Evolutionary conservation across 2,329 filamentous ascomycete genomes (phyloP).

Genomic region (Sarocladium brachiariae): DNA sequence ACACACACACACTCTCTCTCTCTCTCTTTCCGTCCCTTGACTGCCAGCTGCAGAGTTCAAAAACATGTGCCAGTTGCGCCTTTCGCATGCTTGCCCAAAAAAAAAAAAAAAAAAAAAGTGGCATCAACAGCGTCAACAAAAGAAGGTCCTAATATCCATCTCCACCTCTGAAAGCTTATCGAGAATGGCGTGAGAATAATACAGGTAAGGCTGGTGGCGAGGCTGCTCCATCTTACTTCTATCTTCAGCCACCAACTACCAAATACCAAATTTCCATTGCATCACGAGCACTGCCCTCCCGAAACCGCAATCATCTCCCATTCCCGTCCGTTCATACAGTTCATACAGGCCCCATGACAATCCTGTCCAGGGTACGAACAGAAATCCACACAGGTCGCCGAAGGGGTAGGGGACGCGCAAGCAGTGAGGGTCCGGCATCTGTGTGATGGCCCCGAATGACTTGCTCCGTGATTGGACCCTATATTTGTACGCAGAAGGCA

Average conservation of each 20-base stretch:
- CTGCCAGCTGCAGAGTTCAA: too few species aligned
- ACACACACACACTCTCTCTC: too few species aligned
- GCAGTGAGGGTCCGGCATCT: conserved; percentile 7
- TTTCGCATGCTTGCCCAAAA: too few species aligned
- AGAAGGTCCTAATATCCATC: not conserved
- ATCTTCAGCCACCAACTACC: too few species aligned
- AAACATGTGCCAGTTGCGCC: too few species aligned
- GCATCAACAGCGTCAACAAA: too few species aligned
- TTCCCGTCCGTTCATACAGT: not conserved
- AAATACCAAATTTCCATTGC: conserved; percentile 4
- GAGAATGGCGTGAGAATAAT: not conserved
- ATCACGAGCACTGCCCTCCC: not conserved
- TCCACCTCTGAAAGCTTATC: not conserved
- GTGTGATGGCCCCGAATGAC: conserved; percentile 2
- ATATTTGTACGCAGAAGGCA: too few species aligned
- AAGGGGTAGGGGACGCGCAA: conserved; percentile 6
- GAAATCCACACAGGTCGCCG: not conserved
- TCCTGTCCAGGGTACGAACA: not conserved
- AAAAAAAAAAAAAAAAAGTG: too few species aligned
- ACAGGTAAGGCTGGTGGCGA: conserved; percentile 1
- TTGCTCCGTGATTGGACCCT: conserved; percentile 3
- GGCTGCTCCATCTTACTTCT: not conserved
- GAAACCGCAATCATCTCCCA: not conserved
- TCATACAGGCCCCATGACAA: too few species aligned
- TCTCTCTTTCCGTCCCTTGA: too few species aligned